A percentile compares a stretch with the other conserved stretches of the same genome.
phyloP scores from a whole-genome alignment of 495 filamentous ascomycete genomes.

The Daldinia vernicosa region DNA sequence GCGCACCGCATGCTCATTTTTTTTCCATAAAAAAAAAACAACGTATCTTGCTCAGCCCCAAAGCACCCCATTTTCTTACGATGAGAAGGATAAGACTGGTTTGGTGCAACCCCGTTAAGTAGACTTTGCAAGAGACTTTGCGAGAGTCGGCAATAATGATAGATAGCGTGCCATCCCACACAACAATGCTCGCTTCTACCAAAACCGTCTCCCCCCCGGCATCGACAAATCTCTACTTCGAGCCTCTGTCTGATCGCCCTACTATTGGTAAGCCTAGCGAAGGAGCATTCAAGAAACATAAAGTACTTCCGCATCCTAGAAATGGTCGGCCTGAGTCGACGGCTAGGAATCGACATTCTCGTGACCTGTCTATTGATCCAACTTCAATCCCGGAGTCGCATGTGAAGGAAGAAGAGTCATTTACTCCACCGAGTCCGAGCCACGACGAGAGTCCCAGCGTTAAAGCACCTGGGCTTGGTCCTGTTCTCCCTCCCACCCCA shows the following conservation, averaged over 20 bases:
- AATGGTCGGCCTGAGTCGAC: slow-evolving; percentile 43
- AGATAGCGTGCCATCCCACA: slow-evolving; percentile 25
- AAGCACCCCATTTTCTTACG: slow-evolving; percentile 16
- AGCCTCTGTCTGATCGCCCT: slow-evolving; percentile 35
- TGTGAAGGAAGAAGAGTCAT: slow-evolving; percentile 22
- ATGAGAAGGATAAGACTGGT: slow-evolving; percentile 30
- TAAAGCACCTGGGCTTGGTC: slow-evolving; percentile 46
- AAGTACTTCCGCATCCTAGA: slow-evolving; percentile 61
- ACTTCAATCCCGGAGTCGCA: slow-evolving; percentile 39
- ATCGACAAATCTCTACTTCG: slow-evolving; percentile 45
- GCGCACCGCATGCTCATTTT: slow-evolving; percentile 20
- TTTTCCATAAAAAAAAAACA: slow-evolving; percentile 8
- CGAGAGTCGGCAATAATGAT: slow-evolving; percentile 25
- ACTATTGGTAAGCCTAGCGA: slow-evolving; percentile 42
- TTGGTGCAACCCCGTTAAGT: slow-evolving; percentile 32
- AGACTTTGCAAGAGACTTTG: slow-evolving; percentile 17
- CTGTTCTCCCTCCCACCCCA: slow-evolving; percentile 62
- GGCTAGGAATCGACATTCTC: slow-evolving; percentile 35
- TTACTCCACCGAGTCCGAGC: slow-evolving; percentile 43
- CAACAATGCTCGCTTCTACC: slow-evolving; percentile 41
- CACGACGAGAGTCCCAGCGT: slow-evolving; percentile 42
- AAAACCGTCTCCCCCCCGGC: slow-evolving; percentile 40
- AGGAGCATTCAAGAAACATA: slow-evolving; percentile 64
- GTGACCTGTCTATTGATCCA: slow-evolving; percentile 35
- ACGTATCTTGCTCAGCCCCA: slow-evolving; percentile 15